These are phyloP conservation scores for bread wheat (Triticum aestivum) DNA, from an alignment of 176 grass and related monocot genomes.

Conservation along the genomic window DNA sequence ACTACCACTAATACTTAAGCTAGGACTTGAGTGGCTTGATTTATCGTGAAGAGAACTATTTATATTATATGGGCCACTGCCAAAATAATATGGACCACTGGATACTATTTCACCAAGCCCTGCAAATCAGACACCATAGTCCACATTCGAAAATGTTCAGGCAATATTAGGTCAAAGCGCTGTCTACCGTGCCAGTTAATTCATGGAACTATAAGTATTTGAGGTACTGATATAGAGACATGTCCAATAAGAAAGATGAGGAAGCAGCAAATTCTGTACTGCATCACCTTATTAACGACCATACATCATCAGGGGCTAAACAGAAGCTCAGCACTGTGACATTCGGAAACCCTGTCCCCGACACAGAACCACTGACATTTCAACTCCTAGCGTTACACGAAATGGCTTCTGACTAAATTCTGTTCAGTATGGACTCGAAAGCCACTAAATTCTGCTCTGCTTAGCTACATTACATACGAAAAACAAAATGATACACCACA, in stretches of 20 bases:
- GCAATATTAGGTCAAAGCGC: not conserved
- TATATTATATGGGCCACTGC: slow-evolving; percentile 21
- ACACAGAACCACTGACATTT: not conserved
- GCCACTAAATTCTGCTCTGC: not conserved
- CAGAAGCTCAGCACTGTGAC: not conserved
- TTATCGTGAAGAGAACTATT: not conserved
- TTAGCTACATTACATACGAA: not conserved
- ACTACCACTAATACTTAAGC: not conserved
- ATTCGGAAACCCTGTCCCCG: not conserved
- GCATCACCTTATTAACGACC: not conserved
- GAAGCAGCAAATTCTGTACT: not conserved
- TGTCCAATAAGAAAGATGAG: not conserved
- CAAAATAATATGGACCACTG: not conserved
- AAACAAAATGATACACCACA: not conserved
- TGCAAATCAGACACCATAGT: slow-evolving; percentile 17
- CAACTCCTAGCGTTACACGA: not conserved
- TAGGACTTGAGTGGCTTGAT: not conserved
- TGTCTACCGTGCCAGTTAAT: not conserved
- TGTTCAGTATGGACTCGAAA: not conserved
- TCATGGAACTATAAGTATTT: slow-evolving; percentile 18
- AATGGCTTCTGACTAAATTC: not conserved
- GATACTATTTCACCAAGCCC: slow-evolving; percentile 1
- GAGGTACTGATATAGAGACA: not conserved
- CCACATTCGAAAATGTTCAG: not conserved
- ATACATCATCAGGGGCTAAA: not conserved